These are phyloP conservation scores for Coprinellus micaceus DNA, from an alignment of 768 basidiomycete genomes.

Conservation along the genomic window DNA sequence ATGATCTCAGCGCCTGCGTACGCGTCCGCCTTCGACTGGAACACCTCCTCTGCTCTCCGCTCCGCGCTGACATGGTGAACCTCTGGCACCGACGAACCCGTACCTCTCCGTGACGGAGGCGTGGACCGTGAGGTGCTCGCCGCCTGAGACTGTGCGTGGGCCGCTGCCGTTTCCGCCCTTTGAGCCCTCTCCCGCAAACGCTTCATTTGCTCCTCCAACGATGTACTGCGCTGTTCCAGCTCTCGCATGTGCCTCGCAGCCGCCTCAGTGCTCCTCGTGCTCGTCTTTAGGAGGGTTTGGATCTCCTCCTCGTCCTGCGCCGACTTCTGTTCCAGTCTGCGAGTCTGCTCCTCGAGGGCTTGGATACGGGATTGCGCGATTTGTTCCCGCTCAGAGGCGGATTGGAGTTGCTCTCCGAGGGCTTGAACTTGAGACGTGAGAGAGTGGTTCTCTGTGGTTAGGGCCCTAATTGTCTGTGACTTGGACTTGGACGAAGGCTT, in stretches of 20 bases:
- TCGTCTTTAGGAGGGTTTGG: background rate
- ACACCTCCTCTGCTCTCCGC: slow-evolving; percentile 21
- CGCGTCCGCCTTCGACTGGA: slow-evolving; percentile 40
- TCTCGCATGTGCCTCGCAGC: slow-evolving; percentile 1
- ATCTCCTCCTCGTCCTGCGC: slow-evolving; percentile 1
- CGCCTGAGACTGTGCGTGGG: background rate
- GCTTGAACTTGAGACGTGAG: background rate
- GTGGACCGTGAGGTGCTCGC: background rate
- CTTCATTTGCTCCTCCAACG: background rate
- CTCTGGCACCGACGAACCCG: background rate
- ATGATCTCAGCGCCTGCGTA: slow-evolving; percentile 44
- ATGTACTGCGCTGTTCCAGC: background rate
- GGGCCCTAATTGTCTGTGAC: background rate
- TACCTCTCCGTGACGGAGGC: no score
- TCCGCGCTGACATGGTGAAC: background rate
- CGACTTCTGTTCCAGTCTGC: background rate
- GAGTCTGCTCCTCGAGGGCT: background rate
- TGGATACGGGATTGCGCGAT: background rate
- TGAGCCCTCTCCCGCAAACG: background rate
- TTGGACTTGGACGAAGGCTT: background rate
- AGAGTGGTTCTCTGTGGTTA: background rate
- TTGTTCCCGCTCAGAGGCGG: no score
- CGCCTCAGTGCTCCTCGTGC: background rate
- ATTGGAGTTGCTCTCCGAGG: background rate
- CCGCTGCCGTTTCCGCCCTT: background rate